These are phyloP conservation scores for Coemansia sp. DNA, from an alignment of 192 early-diverging fungal species.

Conservation along the genomic window DNA sequence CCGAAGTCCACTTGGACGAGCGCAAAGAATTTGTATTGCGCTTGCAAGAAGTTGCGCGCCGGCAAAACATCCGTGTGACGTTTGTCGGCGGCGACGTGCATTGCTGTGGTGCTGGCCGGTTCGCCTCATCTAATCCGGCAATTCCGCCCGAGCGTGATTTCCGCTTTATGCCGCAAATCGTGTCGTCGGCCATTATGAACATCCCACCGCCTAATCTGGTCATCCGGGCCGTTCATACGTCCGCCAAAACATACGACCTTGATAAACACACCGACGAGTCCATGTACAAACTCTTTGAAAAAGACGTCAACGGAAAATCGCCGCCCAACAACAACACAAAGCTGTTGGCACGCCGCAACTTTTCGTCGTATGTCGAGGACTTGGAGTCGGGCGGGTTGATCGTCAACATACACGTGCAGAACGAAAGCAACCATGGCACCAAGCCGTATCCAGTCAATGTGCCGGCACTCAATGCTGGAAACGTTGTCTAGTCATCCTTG, in stretches of 20 bases:
- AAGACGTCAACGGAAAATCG: slow-evolving; percentile 64
- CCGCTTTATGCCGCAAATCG: slow-evolving; percentile 74
- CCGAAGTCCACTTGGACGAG: slow-evolving; percentile 65
- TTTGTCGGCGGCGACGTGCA: slow-evolving; percentile 82
- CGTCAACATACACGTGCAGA: slow-evolving; percentile 59
- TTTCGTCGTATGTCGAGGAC: slow-evolving; percentile 55
- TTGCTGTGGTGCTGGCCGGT: slow-evolving; percentile 62
- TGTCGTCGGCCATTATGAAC: slow-evolving; percentile 81
- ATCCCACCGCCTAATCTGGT: slow-evolving; percentile 71
- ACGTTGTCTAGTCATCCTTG: background rate
- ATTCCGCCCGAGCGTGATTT: slow-evolving; percentile 60
- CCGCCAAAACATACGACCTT: slow-evolving; percentile 56
- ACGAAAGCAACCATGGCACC: slow-evolving; percentile 49
- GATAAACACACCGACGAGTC: slow-evolving; percentile 64
- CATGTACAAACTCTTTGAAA: slow-evolving; percentile 69
- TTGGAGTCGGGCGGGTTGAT: slow-evolving; percentile 31
- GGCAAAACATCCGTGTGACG: slow-evolving; percentile 64
- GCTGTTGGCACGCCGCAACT: slow-evolving; percentile 61
- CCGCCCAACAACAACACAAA: slow-evolving; percentile 54
- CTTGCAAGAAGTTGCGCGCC: slow-evolving; percentile 64
- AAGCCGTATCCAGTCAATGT: slow-evolving; percentile 54
- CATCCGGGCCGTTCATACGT: slow-evolving; percentile 63
- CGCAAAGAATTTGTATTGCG: slow-evolving; percentile 62
- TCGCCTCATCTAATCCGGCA: slow-evolving; percentile 55
- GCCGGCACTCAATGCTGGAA: slow-evolving; percentile 17